Percentiles rank a stretch among this genome's conserved stretches.
These are phyloP conservation scores for Eutrema salsugineum DNA, from an alignment of 441 rosid genomes.

Conservation along the genomic window DNA sequence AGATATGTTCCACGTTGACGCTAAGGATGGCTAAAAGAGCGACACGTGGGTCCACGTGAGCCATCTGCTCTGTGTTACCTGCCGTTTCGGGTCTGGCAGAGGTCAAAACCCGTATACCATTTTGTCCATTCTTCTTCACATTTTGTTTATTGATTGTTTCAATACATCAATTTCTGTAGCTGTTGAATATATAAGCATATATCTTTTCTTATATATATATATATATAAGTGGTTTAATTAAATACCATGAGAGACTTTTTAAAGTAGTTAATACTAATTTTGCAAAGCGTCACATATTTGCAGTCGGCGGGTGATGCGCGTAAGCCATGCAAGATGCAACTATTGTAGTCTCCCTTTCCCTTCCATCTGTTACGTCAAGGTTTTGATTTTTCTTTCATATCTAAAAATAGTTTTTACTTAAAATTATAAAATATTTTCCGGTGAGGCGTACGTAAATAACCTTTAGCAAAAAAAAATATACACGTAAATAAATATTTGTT, in stretches of 20 bases:
- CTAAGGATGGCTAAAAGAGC: slow-evolving; percentile 1
- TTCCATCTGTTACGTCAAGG: slow-evolving; percentile 25
- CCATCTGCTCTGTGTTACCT: slow-evolving; percentile 8
- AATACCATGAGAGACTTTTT: not conserved
- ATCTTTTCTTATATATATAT: not conserved
- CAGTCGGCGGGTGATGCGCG: slow-evolving; percentile 41
- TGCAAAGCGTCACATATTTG: slow-evolving; percentile 28
- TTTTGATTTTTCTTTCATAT: not conserved
- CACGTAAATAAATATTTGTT: too few species aligned
- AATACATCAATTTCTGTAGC: slow-evolving; percentile 19
- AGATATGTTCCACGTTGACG: slow-evolving; percentile 29
- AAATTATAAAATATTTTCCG: not conserved
- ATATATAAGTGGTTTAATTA: not conserved
- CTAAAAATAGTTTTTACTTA: not conserved
- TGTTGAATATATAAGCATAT: not conserved
- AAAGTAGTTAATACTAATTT: not conserved
- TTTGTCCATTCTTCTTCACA: slow-evolving; percentile 19
- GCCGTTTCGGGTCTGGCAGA: slow-evolving; percentile 21
- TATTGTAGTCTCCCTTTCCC: slow-evolving; percentile 6
- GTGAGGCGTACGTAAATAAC: not conserved
- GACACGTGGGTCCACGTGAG: slow-evolving; percentile 18
- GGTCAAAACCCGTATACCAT: not conserved
- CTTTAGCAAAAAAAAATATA: too few species aligned
- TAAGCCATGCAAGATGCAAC: slow-evolving; percentile 56
- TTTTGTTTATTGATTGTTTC: not conserved